A percentile compares a stretch with the other conserved stretches of the same genome.
These are phyloP conservation scores for Lodderomyces oxycetoniae DNA, from an alignment of 1,139 yeast genomes.

Conservation along the genomic window DNA sequence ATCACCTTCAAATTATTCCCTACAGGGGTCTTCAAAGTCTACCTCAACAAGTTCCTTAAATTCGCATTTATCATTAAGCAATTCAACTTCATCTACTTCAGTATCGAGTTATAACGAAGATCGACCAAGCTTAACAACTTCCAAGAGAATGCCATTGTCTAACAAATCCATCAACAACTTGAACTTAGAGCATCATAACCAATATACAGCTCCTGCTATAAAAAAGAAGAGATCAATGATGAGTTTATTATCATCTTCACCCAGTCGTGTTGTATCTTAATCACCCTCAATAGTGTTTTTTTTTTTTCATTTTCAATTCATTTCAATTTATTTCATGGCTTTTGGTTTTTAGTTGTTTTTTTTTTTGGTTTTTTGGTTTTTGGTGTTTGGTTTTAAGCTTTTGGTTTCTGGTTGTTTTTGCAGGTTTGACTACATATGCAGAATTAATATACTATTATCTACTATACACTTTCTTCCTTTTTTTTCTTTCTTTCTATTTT, in stretches of 20 bases:
- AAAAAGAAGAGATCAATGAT: conserved; percentile 11
- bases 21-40: conserved; percentile 2
- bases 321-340: conserved; percentile 1
- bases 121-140: no score
- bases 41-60: background rate
- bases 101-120: conserved; percentile 11
- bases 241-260: conserved; percentile 7
- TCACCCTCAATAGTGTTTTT: background rate
- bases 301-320: conserved; percentile 3
- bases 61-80: background rate
- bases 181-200: conserved; percentile 12
- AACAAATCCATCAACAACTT: conserved; percentile 16
- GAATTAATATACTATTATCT: no score
- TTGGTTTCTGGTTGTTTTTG: no score
- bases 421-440: background rate
- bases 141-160: conserved; percentile 20
- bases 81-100: conserved; percentile 11
- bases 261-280: conserved; percentile 6
- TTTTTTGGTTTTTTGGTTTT: conserved; percentile 1
- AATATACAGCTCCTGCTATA: conserved; percentile 5
- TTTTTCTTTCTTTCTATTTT: background rate
- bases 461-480: background rate
- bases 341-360: conserved; percentile 1
- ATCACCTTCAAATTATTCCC: conserved; percentile 13
- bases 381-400: background rate